phyloP scores from a whole-genome alignment of 169 alveolate species.

The Plasmodium gallinaceum region DNA sequence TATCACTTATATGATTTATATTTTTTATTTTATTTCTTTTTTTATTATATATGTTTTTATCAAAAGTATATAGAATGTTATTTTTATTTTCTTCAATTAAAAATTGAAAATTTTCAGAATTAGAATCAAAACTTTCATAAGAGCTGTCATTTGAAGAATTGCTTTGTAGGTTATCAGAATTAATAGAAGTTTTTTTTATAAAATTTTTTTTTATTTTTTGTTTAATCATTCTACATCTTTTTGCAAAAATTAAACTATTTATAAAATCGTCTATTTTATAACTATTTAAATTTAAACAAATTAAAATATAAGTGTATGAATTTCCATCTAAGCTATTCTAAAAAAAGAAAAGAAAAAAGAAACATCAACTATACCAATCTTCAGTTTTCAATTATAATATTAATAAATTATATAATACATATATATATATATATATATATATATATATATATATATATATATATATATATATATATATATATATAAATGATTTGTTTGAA shows the following conservation, averaged over 20 bases:
- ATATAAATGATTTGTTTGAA: not conserved
- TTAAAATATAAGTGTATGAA: constrained; percentile 55
- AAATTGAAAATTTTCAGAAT: constrained; percentile 17
- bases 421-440: not conserved
- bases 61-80: not conserved
- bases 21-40: constrained; percentile 28
- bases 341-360: not conserved
- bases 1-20: constrained; percentile 19
- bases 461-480: constrained; percentile 2
- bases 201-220: constrained; percentile 64
- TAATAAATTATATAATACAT: not conserved
- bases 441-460: constrained; percentile 9
- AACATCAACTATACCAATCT: not conserved
- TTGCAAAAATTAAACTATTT: constrained; percentile 65
- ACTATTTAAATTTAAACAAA: constrained; percentile 51
- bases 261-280: constrained; percentile 71
- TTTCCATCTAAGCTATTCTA: constrained; percentile 68
- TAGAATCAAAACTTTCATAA: constrained; percentile 70
- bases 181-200: constrained; percentile 15
- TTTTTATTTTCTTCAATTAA: constrained; percentile 24
- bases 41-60: not conserved
- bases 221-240: constrained; percentile 71
- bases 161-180: constrained; percentile 32
- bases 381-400: no score
- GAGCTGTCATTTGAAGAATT: constrained; percentile 12